A percentile compares a stretch with the other conserved stretches of the same genome.
Conservation (phyloP, 2,329 filamentous ascomycete species). For the Cephalotrichum gorgonifer region DNA sequence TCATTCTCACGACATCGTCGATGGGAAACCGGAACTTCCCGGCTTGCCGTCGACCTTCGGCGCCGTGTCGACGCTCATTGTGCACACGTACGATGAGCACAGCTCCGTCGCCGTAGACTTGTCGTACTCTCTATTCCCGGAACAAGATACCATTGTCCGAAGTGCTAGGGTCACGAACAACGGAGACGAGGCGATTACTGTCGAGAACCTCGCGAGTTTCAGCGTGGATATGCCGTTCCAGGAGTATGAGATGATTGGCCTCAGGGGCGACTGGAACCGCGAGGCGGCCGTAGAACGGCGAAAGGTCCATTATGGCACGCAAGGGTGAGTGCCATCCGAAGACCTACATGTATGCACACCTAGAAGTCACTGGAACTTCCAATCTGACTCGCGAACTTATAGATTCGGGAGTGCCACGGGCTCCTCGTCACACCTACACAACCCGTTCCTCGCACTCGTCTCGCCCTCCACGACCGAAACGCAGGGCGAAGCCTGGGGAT, state of each 20-base stretch:
- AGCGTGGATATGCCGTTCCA: slow-evolving; percentile 50
- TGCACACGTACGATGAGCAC: slow-evolving; percentile 48
- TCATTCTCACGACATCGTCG: slow-evolving; percentile 40
- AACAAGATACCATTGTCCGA: slow-evolving; percentile 48
- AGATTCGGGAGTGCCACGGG: slow-evolving; percentile 52
- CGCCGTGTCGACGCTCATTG: slow-evolving; percentile 42
- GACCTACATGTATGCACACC: neutral
- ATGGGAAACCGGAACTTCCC: slow-evolving; percentile 44
- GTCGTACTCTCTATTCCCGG: slow-evolving; percentile 53
- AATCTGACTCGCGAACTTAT: neutral
- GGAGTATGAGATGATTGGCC: slow-evolving; percentile 51
- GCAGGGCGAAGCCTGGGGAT: slow-evolving; percentile 52
- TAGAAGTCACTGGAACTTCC: too few relatives aligned
- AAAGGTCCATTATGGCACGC: slow-evolving; percentile 44
- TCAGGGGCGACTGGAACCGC: slow-evolving; percentile 52
- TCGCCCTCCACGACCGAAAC: slow-evolving; percentile 48
- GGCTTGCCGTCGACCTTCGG: slow-evolving; percentile 53
- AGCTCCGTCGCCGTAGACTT: slow-evolving; percentile 47
- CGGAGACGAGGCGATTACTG: slow-evolving; percentile 36
- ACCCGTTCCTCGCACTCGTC: slow-evolving; percentile 51
- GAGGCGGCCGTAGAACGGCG: slow-evolving; percentile 45
- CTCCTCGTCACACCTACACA: slow-evolving; percentile 54
- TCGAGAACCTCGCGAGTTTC: slow-evolving; percentile 49
- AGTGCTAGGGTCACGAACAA: slow-evolving; percentile 53
- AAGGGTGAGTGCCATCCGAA: slow-evolving; percentile 28